A percentile compares a stretch with the other conserved stretches of the same genome.
Conservation (phyloP, 1,139 yeast genomes). For the Suhomyces terraborum region DNA sequence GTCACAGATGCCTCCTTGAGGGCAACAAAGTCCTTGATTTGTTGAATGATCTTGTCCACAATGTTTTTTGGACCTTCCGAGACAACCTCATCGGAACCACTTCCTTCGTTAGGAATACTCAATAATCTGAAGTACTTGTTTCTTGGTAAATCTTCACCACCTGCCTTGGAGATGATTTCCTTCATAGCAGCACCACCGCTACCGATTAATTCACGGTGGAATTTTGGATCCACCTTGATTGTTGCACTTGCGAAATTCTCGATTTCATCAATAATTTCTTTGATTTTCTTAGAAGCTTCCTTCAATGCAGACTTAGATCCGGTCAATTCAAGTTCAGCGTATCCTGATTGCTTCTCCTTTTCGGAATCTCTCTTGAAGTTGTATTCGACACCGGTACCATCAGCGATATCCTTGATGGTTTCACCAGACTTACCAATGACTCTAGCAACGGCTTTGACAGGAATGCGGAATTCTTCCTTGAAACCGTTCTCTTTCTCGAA, state of each 20-base stretch:
- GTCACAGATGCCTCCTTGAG: slow-evolving; percentile 65
- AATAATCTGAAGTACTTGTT: slow-evolving; percentile 58
- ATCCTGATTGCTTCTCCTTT: slow-evolving; percentile 43
- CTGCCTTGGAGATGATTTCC: slow-evolving; percentile 76
- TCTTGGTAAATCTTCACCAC: slow-evolving; percentile 60
- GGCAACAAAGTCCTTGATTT: slow-evolving; percentile 63
- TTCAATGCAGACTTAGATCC: slow-evolving; percentile 84
- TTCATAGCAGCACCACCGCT: slow-evolving; percentile 75
- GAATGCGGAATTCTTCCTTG: slow-evolving; percentile 62
- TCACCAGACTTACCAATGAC: slow-evolving; percentile 92
- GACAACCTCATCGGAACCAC: slow-evolving; percentile 62
- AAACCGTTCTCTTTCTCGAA: slow-evolving; percentile 89
- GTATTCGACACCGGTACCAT: slow-evolving; percentile 76
- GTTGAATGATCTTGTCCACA: slow-evolving; percentile 68
- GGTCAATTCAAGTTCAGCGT: slow-evolving; percentile 64
- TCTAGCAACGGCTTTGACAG: slow-evolving; percentile 72
- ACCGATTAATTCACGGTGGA: slow-evolving; percentile 81
- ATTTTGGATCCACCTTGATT: slow-evolving; percentile 73
- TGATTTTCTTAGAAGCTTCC: slow-evolving; percentile 67
- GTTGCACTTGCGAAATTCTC: slow-evolving; percentile 65
- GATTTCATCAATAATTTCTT: slow-evolving; percentile 63
- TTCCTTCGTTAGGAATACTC: slow-evolving; percentile 73
- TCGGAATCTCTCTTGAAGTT: slow-evolving; percentile 55
- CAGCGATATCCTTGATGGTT: slow-evolving; percentile 78
- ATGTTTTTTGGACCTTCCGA: slow-evolving; percentile 76